These are phyloP conservation scores for Lecanicillium sp. DNA, from an alignment of 2,329 filamentous ascomycete species.

Conservation along the genomic window DNA sequence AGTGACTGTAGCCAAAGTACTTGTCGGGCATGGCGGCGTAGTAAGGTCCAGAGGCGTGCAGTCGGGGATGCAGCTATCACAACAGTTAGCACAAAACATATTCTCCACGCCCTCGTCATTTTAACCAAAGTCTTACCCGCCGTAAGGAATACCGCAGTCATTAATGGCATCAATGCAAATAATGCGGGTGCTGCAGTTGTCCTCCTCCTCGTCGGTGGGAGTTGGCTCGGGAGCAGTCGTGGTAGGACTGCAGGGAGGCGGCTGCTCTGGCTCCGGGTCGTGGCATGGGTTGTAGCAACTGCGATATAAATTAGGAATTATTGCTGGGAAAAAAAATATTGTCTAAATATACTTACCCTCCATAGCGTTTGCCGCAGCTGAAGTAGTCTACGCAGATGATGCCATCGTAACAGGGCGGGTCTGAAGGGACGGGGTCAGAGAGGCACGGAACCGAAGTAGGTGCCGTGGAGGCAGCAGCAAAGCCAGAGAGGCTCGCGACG, in stretches of 20 bases:
- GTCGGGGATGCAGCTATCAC: constrained; percentile 8
- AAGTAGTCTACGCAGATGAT: constrained; percentile 6
- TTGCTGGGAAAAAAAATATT: background rate
- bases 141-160: constrained; percentile 13
- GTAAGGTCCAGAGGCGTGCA: constrained; percentile 9
- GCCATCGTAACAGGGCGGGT: background rate
- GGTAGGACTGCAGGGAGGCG: constrained; percentile 1
- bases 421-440: too few species aligned
- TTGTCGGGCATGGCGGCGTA: constrained; percentile 10
- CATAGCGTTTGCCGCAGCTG: constrained; percentile 9
- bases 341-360: constrained; percentile 12
- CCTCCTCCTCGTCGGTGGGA: too few species aligned
- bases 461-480: too few species aligned
- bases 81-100: background rate
- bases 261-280: background rate
- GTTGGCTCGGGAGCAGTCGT: background rate
- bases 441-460: too few species aligned
- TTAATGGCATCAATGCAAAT: constrained; percentile 17
- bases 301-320: background rate
- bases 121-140: too few species aligned
- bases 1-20: background rate
- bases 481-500: too few species aligned
- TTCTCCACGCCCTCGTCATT: too few species aligned
- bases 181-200: too few species aligned
- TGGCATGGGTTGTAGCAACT: constrained; percentile 5